A percentile compares a stretch with the other conserved stretches of the same genome.
Conservation (phyloP, 495 filamentous ascomycete species). For the Ramalina peruviana region DNA sequence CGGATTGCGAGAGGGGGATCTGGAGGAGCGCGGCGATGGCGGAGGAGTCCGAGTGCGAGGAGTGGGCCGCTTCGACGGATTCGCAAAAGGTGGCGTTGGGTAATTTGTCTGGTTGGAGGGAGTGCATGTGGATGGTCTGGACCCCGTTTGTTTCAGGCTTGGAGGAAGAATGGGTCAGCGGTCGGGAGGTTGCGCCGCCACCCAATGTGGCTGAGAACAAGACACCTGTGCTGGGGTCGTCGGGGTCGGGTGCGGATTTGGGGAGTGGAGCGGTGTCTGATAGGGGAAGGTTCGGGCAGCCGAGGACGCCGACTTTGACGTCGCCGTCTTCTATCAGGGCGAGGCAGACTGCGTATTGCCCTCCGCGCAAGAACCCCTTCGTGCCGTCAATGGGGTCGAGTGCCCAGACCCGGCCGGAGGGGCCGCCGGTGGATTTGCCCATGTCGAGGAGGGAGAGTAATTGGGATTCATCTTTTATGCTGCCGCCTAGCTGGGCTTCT, state of each 20-base stretch:
- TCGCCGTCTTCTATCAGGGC: constrained; percentile 87
- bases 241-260: constrained; percentile 53
- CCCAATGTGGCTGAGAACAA: constrained; percentile 69
- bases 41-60: constrained; percentile 71
- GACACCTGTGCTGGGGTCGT: constrained; percentile 58
- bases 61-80: constrained; percentile 84
- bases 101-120: too few species aligned
- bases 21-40: constrained; percentile 72
- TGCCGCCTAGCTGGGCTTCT: constrained; percentile 62
- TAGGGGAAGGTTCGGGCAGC: constrained; percentile 85
- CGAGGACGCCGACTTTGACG: constrained; percentile 85
- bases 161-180: too few species aligned
- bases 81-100: constrained; percentile 77
- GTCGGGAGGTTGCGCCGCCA: constrained; percentile 59
- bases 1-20: constrained; percentile 61
- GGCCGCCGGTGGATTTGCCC: constrained; percentile 67
- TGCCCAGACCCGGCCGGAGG: constrained; percentile 81
- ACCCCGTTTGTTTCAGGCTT: too few species aligned
- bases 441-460: constrained; percentile 81
- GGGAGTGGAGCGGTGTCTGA: constrained; percentile 56
- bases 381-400: constrained; percentile 97
- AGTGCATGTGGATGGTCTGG: constrained; percentile 58
- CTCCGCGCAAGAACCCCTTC: constrained; percentile 91
- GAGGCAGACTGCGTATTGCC: constrained; percentile 92
- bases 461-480: constrained; percentile 48